Conservation (phyloP, 371 early-diverging fungal species). For the Fennellomyces sp. region DNA sequence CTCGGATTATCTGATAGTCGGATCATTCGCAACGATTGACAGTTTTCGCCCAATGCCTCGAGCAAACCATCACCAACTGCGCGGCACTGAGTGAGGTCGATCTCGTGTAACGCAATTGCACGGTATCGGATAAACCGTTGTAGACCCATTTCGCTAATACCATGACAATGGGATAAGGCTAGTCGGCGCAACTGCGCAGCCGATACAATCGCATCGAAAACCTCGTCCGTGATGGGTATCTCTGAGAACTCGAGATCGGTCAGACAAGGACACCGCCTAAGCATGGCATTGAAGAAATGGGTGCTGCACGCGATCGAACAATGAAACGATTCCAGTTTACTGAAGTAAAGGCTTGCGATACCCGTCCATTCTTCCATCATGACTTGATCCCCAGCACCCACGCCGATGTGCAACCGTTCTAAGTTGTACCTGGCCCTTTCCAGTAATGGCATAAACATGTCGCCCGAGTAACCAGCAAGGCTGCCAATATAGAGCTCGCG, state of each 20-base stretch:
- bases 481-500: not conserved
- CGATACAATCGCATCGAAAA: not conserved
- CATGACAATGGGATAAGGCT: not conserved
- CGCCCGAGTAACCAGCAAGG: not conserved
- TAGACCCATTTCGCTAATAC: not conserved
- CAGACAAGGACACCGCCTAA: not conserved
- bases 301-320: not conserved
- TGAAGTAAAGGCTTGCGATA: not conserved
- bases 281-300: not conserved
- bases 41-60: not conserved
- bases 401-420: not conserved
- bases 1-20: not conserved
- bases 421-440: not conserved
- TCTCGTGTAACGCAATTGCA: not conserved
- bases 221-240: not conserved
- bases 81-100: not conserved
- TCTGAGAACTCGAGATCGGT: not conserved
- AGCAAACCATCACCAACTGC: not conserved
- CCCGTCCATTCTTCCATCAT: not conserved
- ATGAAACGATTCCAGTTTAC: not conserved
- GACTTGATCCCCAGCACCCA: not conserved
- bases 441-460: not conserved
- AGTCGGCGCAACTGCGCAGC: not conserved
- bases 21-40: not conserved
- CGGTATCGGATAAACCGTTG: not conserved